Percentiles rank a stretch among this genome's conserved stretches.
phyloP scores from a whole-genome alignment of 169 alveolate species.

The Plasmodium adleri region DNA sequence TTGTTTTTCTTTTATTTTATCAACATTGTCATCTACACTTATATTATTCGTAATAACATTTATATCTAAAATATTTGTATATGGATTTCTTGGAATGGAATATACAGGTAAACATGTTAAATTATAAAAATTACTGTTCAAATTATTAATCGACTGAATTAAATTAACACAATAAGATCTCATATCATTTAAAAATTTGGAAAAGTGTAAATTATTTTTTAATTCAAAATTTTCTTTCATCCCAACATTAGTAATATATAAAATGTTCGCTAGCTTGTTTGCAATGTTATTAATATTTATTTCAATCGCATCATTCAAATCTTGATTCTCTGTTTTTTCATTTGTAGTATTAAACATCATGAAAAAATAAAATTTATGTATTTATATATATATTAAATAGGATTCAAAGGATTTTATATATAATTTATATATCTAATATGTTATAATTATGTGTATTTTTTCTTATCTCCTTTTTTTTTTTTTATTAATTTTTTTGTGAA shows the following conservation, averaged over 20 bases:
- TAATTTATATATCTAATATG: too few species aligned
- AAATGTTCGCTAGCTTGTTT: slow-evolving; percentile 60
- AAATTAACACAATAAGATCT: slow-evolving; percentile 70
- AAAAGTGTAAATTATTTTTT: slow-evolving; percentile 30
- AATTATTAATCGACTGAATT: slow-evolving; percentile 51
- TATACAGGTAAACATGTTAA: slow-evolving; percentile 70
- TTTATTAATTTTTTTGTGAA: too few species aligned
- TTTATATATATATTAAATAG: too few species aligned
- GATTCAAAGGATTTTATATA: too few species aligned
- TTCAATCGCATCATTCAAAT: slow-evolving; percentile 17
- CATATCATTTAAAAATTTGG: slow-evolving; percentile 72
- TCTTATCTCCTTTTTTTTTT: too few species aligned
- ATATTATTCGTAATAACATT: slow-evolving; percentile 49
- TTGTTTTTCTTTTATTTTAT: slow-evolving; percentile 33
- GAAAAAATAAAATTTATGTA: too few species aligned
- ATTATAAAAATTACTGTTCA: slow-evolving; percentile 28
- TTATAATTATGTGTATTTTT: too few species aligned
- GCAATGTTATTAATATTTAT: slow-evolving; percentile 51
- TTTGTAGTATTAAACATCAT: not conserved
- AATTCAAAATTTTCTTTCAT: slow-evolving; percentile 61
- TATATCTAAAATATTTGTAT: slow-evolving; percentile 33
- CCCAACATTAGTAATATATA: slow-evolving; percentile 48
- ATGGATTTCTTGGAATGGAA: slow-evolving; percentile 62
- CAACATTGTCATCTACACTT: slow-evolving; percentile 39
- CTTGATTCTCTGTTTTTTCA: slow-evolving; percentile 22